phyloP scores from a whole-genome alignment of 768 basidiomycete species.

The Lactarius deliciosus region DNA sequence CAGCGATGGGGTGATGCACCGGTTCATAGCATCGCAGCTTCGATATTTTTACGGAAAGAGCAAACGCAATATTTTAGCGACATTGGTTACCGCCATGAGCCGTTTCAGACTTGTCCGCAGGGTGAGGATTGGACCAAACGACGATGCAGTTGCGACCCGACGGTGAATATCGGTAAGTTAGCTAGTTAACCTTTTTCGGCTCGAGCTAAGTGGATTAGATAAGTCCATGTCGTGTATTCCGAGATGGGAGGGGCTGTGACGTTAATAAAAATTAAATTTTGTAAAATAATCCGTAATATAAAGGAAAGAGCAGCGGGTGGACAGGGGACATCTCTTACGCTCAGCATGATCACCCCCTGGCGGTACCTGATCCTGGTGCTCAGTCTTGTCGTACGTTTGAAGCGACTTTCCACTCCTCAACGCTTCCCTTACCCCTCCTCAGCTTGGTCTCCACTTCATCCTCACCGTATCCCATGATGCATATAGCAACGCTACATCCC shows the following conservation, averaged over 20 bases:
- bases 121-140: slow-evolving; percentile 56
- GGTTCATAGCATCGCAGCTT: slow-evolving; percentile 80
- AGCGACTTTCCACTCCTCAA: background rate
- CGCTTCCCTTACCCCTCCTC: slow-evolving; percentile 2
- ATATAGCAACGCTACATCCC: slow-evolving; percentile 47
- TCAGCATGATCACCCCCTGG: slow-evolving; percentile 58
- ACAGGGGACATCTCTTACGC: background rate
- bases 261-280: background rate
- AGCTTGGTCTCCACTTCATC: slow-evolving; percentile 59
- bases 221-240: slow-evolving; percentile 9
- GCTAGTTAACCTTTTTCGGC: background rate
- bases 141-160: slow-evolving; percentile 71
- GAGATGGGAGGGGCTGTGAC: slow-evolving; percentile 4
- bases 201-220: background rate
- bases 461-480: slow-evolving; percentile 51
- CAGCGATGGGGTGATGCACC: slow-evolving; percentile 86
- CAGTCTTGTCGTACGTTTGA: slow-evolving; percentile 35
- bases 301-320: background rate
- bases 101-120: slow-evolving; percentile 73
- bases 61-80: slow-evolving; percentile 82
- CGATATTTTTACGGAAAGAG: slow-evolving; percentile 71
- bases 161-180: slow-evolving; percentile 63
- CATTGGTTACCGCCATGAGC: slow-evolving; percentile 81
- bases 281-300: background rate
- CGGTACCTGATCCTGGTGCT: slow-evolving; percentile 52